phyloP scores from a whole-genome alignment of 1,284 basidiomycete species.

The Bjerkandera adusta region DNA sequence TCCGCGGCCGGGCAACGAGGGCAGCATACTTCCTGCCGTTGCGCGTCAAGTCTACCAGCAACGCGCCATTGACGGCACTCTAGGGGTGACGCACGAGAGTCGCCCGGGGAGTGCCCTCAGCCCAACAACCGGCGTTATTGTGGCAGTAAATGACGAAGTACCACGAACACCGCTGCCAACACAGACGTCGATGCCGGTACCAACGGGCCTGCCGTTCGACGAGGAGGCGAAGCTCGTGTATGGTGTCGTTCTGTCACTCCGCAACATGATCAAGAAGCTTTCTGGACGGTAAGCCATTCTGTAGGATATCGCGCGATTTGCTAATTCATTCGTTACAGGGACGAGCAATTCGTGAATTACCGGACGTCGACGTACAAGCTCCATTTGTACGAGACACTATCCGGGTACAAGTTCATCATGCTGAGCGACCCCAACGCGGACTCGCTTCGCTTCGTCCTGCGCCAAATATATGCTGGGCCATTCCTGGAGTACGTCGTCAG shows the following conservation, averaged over 20 bases:
- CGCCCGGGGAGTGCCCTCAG: constrained; percentile 62
- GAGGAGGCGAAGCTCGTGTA: constrained; percentile 98
- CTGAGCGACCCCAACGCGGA: constrained; percentile 86
- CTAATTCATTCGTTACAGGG: constrained; percentile 45
- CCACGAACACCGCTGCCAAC: constrained; percentile 36
- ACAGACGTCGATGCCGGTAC: constrained; percentile 16
- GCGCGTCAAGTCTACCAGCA: constrained; percentile 57
- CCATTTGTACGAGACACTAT: constrained; percentile 89
- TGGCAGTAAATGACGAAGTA: constrained; percentile 57
- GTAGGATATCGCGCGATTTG: background rate
- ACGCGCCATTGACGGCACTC: constrained; percentile 27
- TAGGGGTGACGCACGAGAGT: constrained; percentile 40
- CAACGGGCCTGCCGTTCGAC: constrained; percentile 82
- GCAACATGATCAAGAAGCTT: constrained; percentile 95
- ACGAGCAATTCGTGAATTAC: constrained; percentile 90
- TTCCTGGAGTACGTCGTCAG: constrained; percentile 93
- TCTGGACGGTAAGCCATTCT: constrained; percentile 62
- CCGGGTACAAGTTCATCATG: constrained; percentile 95
- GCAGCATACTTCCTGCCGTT: constrained; percentile 74
- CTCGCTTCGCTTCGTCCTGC: constrained; percentile 79
- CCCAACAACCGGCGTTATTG: constrained; percentile 61
- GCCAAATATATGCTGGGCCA: constrained; percentile 90
- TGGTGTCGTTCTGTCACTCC: constrained; percentile 88
- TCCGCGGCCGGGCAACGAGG: constrained; percentile 67
- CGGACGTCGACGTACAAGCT: constrained; percentile 92